Conservation (phyloP, 805 yeast species). For the Clavispora fructus region DNA sequence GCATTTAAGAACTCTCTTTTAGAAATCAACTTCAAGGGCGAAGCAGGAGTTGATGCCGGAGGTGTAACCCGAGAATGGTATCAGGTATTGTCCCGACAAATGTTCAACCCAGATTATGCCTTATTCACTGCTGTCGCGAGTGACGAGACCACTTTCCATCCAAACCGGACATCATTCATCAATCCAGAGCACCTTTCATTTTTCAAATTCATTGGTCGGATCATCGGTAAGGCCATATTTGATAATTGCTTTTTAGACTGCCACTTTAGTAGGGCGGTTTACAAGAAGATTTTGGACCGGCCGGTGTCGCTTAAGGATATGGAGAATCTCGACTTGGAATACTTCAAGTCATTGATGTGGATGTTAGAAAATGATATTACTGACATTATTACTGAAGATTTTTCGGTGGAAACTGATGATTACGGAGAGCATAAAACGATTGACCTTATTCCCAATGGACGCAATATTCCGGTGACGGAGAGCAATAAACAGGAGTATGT, state of each 20-base stretch:
- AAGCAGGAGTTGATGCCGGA: conserved; percentile 97
- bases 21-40: conserved; percentile 84
- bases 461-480: conserved; percentile 82
- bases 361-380: conserved; percentile 96
- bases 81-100: conserved; percentile 87
- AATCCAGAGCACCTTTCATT: conserved; percentile 91
- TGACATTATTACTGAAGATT: conserved; percentile 90
- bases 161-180: conserved; percentile 85
- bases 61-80: conserved; percentile 98
- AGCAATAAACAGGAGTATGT: conserved; percentile 89
- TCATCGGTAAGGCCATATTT: conserved; percentile 89
- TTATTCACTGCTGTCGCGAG: conserved; percentile 86
- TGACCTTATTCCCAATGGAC: conserved; percentile 79
- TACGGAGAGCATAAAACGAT: conserved; percentile 83
- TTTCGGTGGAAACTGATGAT: conserved; percentile 88
- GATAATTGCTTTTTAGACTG: conserved; percentile 86
- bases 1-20: conserved; percentile 69
- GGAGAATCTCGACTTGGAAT: conserved; percentile 89
- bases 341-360: conserved; percentile 90
- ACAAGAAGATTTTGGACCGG: conserved; percentile 76
- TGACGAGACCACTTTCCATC: conserved; percentile 91
- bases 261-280: conserved; percentile 92
- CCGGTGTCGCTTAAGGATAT: conserved; percentile 84
- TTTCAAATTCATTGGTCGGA: conserved; percentile 89
- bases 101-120: conserved; percentile 95